Base-by-base conservation (phyloP, 2,329 filamentous ascomycete species). In the Sporothrix curviconia region DNA sequence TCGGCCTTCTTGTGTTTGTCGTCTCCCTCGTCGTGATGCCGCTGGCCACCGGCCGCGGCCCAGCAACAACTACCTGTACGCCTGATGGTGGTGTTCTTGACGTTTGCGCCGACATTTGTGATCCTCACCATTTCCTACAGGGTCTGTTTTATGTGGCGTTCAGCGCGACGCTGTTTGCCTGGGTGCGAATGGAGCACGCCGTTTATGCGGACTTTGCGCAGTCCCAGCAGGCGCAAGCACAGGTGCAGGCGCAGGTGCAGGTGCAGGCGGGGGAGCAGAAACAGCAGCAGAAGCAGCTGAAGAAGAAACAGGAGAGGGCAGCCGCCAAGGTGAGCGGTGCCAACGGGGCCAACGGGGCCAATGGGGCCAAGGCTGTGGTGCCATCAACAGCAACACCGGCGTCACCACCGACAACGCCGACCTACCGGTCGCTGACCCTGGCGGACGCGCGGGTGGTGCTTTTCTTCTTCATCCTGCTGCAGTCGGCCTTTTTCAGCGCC, bases 61-160 rank as follows among this genome's bases (percentile, higher is more conserved):
- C 1, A 94, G 90, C 69, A 87, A 79, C 64, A 86, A 96, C 72
- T 96, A 97, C 70, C 82, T 97, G 64, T 92, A 97, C 70, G 92
- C 24, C 77, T 99, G 4, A 80, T 92, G 63, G 83, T 95, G 64
- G 85, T 96, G 55, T 99, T 97, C 74, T 78, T 99, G 50, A 89
- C 92, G 5, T 97, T 95, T 69, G 88, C 92, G 0, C 94, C 94
- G 0, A 87, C 88, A 1, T 99, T 97, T 72, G 87, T 99, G 68
- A 92, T 99, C 66, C 82, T 99, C 52, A 95, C 92, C 7, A 96
- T 97, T 65, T 96, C 92, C 0, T 99, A 95, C 73, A 99, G 71
- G 92, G 92, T 0, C 79, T 99, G 2, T 99, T 99, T 71, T 99
- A 97, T 72, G 83, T 96, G 59, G 84, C 87, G 11, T 99, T 96